Evolutionary conservation across 2,329 filamentous ascomycete species (phyloP).

Genomic region (Neoscytalidium dimidiatum): DNA sequence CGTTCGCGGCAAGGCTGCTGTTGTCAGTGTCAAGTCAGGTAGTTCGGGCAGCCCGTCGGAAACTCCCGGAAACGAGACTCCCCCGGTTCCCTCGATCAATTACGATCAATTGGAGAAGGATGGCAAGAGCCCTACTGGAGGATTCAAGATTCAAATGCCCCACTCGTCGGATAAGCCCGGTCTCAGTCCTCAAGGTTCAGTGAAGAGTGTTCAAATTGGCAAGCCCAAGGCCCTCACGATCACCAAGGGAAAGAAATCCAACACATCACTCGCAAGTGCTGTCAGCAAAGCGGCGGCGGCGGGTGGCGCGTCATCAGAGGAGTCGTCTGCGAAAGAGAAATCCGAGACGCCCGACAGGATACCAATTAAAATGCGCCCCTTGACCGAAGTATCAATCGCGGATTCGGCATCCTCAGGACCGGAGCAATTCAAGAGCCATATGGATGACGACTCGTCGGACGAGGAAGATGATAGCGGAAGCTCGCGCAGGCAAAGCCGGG

Average conservation of each 20-base stretch:
- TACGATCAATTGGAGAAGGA: slow-evolving; percentile 44
- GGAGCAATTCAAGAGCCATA: slow-evolving; percentile 9
- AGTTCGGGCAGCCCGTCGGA: slow-evolving; percentile 57
- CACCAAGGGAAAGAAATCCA: slow-evolving; percentile 22
- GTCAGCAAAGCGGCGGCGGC: slow-evolving; percentile 1
- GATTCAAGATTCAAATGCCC: slow-evolving; percentile 46
- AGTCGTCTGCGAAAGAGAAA: not conserved
- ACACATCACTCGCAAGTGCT: slow-evolving; percentile 7
- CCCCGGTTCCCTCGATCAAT: slow-evolving; percentile 74
- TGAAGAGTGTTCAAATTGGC: slow-evolving; percentile 41
- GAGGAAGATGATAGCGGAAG: not conserved
- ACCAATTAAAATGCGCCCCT: slow-evolving; percentile 18
- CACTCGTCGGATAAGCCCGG: slow-evolving; percentile 27
- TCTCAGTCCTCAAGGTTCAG: slow-evolving; percentile 36
- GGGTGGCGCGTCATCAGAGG: not conserved
- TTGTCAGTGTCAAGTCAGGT: slow-evolving; percentile 84
- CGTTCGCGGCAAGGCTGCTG: slow-evolving; percentile 83
- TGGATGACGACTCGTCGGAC: slow-evolving; percentile 15
- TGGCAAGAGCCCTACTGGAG: slow-evolving; percentile 24
- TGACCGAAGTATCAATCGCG: slow-evolving; percentile 17
- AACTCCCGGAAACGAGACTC: slow-evolving; percentile 53
- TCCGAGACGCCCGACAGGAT: slow-evolving; percentile 12
- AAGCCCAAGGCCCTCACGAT: slow-evolving; percentile 50
- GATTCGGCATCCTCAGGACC: slow-evolving; percentile 7
- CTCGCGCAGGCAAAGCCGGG: not conserved